Percentiles rank a stretch among this genome's conserved stretches.
Evolutionary conservation across 306 rosid species (phyloP).

Genomic region (Cucurbita pepo): DNA sequence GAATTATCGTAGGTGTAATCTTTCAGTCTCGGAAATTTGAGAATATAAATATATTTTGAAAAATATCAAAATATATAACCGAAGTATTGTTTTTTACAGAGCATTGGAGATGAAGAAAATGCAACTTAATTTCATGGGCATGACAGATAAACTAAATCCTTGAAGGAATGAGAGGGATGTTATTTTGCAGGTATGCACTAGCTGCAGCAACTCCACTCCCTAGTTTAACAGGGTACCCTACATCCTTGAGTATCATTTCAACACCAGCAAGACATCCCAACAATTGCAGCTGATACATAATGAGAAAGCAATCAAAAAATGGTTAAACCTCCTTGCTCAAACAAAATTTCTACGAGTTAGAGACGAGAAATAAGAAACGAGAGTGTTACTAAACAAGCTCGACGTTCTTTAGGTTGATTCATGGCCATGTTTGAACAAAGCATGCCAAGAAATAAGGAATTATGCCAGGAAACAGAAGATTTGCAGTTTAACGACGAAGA

Average conservation of each 20-base stretch:
- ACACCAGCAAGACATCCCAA: conserved; percentile 98
- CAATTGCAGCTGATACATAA: conserved; percentile 60
- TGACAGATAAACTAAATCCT: conserved; percentile 42
- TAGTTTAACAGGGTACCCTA: conserved; percentile 78
- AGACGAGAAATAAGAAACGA: neutral
- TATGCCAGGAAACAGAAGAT: too few relatives aligned
- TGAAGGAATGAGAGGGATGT: conserved; percentile 70
- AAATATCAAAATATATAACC: neutral
- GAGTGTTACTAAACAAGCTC: too few relatives aligned
- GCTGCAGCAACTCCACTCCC: conserved; percentile 99
- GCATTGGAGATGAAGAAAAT: conserved; percentile 12
- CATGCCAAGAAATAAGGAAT: too few relatives aligned
- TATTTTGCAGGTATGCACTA: conserved; percentile 63
- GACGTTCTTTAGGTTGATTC: too few relatives aligned
- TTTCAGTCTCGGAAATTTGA: too few relatives aligned
- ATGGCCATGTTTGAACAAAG: too few relatives aligned
- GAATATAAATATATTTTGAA: neutral
- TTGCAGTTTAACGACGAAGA: too few relatives aligned
- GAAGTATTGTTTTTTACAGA: conserved; percentile 7
- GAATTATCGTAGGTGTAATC: too few relatives aligned
- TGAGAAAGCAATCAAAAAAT: neutral
- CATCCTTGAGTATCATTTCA: conserved; percentile 91
- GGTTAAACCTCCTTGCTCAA: neutral
- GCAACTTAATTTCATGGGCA: conserved; percentile 7
- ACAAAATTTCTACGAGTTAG: neutral